Evolutionary conservation across 192 early-diverging fungal genomes (phyloP), one percentile per base, ranked within the genome.

Genomic region (Podila verticillata): DNA sequence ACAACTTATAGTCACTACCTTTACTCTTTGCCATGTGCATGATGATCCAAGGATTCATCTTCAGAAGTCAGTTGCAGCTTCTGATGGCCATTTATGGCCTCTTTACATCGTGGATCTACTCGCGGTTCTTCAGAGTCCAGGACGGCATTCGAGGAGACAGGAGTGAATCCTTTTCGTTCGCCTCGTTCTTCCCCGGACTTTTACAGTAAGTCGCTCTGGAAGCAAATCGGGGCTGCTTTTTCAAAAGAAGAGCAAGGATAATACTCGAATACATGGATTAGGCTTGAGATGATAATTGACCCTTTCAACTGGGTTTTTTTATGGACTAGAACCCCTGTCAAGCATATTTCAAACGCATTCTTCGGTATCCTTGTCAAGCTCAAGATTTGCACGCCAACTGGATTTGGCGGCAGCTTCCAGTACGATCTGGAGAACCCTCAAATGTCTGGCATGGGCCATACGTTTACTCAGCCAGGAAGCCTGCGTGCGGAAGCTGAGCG

Each of bases 111-210:
- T 98, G 96, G 92, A 68, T 94, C 1, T 97, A 96, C 73, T 87
- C 93, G 56, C 88, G 96, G 13, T 97, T 96, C 86, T 96, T 91
- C 83, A 93, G 92, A 68, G 69, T 84, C 35, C 88, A 96, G 59
- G 93, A 95, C 67, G 89, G 92, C n/a, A 86, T 95, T 24, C 83
- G 83, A 49, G 97, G 97, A 60, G 97, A 97, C 73, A 90, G 94
- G 28, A 93, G 93, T 73, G 96, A 97, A 56, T 90, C 94, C 0
- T 98, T 98, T 89, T 91, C 92, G 0, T 93, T 98, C 63, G 88
- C 85, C 2, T 94, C 94, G 29, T 97, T 98, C 66, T 98, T 95
- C 80, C 97, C 97, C 3, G 94, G 95, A 48, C 81, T 89, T 57
- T 63, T 92, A 15, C 91, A 93, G 92, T 93, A 81, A 82, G 87